A percentile compares a stretch with the other conserved stretches of the same genome.
Conservation (phyloP, 768 basidiomycete genomes). For the Amylocystis lapponica region DNA sequence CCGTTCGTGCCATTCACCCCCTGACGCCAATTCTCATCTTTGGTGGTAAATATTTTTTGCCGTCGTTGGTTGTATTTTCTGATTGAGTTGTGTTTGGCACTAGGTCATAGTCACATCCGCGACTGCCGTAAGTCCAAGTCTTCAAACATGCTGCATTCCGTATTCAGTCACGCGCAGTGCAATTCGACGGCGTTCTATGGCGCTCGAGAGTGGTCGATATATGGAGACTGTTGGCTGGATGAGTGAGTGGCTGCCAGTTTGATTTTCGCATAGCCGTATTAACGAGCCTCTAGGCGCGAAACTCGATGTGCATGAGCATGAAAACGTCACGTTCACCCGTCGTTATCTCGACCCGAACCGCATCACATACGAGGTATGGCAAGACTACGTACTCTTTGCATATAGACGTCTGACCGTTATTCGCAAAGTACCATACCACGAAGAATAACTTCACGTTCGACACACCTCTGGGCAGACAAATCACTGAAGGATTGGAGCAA, state of each 20-base stretch:
- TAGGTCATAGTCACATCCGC: slow-evolving; percentile 71
- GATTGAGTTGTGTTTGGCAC: background rate
- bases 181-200: slow-evolving; percentile 74
- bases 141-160: background rate
- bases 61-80: background rate
- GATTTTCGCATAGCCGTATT: background rate
- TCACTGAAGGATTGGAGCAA: slow-evolving; percentile 49
- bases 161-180: slow-evolving; percentile 30
- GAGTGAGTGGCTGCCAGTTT: slow-evolving; percentile 39
- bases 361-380: slow-evolving; percentile 58
- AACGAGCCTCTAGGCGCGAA: slow-evolving; percentile 37
- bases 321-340: slow-evolving; percentile 57
- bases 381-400: background rate
- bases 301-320: slow-evolving; percentile 34
- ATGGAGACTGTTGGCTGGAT: slow-evolving; percentile 90
- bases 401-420: background rate
- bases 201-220: slow-evolving; percentile 80
- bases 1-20: slow-evolving; percentile 68
- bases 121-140: slow-evolving; percentile 62
- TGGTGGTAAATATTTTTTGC: slow-evolving; percentile 45
- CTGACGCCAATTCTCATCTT: slow-evolving; percentile 78
- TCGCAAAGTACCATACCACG: slow-evolving; percentile 58
- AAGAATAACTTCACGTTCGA: slow-evolving; percentile 52
- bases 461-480: slow-evolving; percentile 44
- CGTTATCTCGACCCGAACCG: slow-evolving; percentile 80